These are phyloP conservation scores for Taxawa tesnikishii DNA, from an alignment of 2,329 filamentous ascomycete species.

Conservation along the genomic window DNA sequence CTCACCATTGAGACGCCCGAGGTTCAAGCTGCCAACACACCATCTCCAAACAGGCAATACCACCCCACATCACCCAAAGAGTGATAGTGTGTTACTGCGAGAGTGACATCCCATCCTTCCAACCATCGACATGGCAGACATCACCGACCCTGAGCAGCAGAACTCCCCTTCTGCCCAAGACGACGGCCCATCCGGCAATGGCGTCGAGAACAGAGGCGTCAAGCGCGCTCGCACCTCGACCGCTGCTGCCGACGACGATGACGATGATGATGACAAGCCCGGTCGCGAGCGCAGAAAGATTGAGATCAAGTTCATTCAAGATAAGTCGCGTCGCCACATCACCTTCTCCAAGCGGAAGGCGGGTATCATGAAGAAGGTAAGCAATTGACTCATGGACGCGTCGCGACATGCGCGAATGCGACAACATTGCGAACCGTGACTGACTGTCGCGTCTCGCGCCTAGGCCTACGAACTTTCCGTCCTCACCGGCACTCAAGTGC, in stretches of 20 bases:
- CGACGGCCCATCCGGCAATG: constrained; percentile 57
- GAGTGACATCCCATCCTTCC: neutral
- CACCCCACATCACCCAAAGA: constrained; percentile 4
- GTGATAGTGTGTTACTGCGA: constrained; percentile 1
- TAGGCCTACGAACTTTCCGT: constrained; percentile 97
- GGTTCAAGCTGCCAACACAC: constrained; percentile 21
- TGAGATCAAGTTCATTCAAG: constrained; percentile 99
- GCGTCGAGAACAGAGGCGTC: constrained; percentile 58
- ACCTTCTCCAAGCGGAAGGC: constrained; percentile 99
- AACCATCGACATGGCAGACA: constrained; percentile 27
- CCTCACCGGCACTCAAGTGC: constrained; percentile 91
- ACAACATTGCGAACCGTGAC: neutral
- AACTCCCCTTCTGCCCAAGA: constrained; percentile 37
- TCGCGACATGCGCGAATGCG: neutral
- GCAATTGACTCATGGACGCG: constrained; percentile 21
- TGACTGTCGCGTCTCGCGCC: constrained; percentile 2
- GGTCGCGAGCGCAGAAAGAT: constrained; percentile 98
- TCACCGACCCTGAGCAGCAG: constrained; percentile 39
- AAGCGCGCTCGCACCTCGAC: constrained; percentile 70
- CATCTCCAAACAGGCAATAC: constrained; percentile 2
- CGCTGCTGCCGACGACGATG: constrained; percentile 72
- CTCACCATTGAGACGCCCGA: no score
- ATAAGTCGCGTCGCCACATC: constrained; percentile 98
- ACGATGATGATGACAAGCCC: constrained; percentile 95
- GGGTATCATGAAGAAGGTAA: constrained; percentile 99